phyloP scores from a whole-genome alignment of 306 rosid genomes.

The Cucumis melo region DNA sequence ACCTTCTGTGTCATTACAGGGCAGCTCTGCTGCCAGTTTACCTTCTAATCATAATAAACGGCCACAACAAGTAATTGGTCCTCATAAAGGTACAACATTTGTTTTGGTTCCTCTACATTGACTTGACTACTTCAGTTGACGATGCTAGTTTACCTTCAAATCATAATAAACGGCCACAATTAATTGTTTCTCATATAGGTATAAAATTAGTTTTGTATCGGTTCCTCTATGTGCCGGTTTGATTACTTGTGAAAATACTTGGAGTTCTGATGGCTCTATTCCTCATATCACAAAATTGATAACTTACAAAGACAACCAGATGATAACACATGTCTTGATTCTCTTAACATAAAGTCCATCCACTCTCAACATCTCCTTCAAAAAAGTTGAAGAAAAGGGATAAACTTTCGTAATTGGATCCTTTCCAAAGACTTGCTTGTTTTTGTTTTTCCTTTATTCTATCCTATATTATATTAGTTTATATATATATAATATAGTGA shows the following conservation, averaged over 20 bases:
- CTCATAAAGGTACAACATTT: slow-evolving; percentile 54
- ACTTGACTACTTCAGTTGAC: background rate
- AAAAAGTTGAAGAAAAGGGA: background rate
- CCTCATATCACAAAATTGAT: background rate
- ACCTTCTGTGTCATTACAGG: slow-evolving; percentile 34
- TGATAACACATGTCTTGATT: background rate
- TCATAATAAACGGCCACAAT: slow-evolving; percentile 44
- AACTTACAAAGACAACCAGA: background rate
- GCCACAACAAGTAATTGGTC: slow-evolving; percentile 44
- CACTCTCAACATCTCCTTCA: background rate
- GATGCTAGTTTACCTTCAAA: slow-evolving; percentile 55
- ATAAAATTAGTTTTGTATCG: background rate
- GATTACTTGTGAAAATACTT: background rate
- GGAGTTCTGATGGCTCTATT: background rate
- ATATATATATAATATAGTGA: background rate
- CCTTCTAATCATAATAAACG: slow-evolving; percentile 66
- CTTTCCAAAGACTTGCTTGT: background rate
- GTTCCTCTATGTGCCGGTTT: background rate
- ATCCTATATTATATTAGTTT: too few species aligned
- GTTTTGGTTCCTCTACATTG: background rate
- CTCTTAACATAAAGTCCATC: background rate
- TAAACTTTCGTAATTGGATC: background rate
- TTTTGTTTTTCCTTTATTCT: background rate
- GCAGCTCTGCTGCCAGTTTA: slow-evolving; percentile 37
- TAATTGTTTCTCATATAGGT: slow-evolving; percentile 67